Conservation (phyloP, 75 land plant species). For the Sequoia sempervirens region DNA sequence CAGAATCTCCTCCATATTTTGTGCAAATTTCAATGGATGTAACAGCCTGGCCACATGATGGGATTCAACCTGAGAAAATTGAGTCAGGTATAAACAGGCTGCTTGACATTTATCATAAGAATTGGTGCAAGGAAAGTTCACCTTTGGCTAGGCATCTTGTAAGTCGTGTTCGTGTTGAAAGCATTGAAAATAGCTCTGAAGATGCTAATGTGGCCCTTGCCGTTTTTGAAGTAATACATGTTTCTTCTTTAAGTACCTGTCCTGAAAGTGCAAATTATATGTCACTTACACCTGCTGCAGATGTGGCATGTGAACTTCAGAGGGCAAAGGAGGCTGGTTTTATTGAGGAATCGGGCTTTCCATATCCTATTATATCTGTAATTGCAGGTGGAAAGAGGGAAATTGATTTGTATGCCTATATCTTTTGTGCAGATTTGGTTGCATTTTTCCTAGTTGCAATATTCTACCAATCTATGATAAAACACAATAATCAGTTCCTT, state of each 20-base stretch:
- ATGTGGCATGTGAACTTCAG: constrained; percentile 78
- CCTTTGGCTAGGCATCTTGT: constrained; percentile 25
- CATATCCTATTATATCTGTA: constrained; percentile 79
- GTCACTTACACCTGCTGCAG: constrained; percentile 91
- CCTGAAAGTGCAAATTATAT: constrained; percentile 40
- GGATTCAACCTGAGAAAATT: constrained; percentile 92
- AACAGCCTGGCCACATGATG: constrained; percentile 77
- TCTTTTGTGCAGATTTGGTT: constrained; percentile 83
- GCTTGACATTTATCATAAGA: constrained; percentile 54
- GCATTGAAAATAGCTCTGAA: constrained; percentile 83
- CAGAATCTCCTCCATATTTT: constrained; percentile 97
- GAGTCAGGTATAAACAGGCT: constrained; percentile 83
- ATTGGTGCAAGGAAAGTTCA: constrained; percentile 27
- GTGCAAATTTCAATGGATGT: constrained; percentile 90
- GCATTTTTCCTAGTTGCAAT: constrained; percentile 87
- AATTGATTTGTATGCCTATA: constrained; percentile 92
- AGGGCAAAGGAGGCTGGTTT: constrained; percentile 45
- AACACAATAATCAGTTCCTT: constrained; percentile 73
- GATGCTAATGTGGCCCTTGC: constrained; percentile 62
- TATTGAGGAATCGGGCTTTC: constrained; percentile 64
- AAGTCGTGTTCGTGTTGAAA: constrained; percentile 85
- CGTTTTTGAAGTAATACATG: constrained; percentile 91
- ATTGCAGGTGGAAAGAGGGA: constrained; percentile 95
- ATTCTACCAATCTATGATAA: constrained; percentile 83
- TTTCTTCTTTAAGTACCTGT: constrained; percentile 51